These are phyloP conservation scores for Fusarium succisae DNA, from an alignment of 2,329 filamentous ascomycete genomes.

Conservation along the genomic window DNA sequence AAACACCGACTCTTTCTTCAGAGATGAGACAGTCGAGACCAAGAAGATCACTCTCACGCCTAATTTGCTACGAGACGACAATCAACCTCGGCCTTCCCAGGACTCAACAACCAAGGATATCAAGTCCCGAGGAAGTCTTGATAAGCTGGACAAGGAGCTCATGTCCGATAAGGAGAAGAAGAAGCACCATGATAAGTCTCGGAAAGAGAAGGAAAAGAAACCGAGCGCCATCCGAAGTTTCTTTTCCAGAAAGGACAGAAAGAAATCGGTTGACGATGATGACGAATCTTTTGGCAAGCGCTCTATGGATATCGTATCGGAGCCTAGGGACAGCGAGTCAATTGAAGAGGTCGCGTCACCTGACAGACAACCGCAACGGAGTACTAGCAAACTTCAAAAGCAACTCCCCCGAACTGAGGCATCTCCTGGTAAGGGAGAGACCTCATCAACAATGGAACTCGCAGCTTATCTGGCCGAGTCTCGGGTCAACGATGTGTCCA, in stretches of 20 bases:
- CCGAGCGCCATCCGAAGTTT: slow-evolving; percentile 66
- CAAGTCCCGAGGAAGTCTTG: slow-evolving; percentile 73
- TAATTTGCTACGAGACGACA: slow-evolving; percentile 87
- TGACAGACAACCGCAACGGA: slow-evolving; percentile 63
- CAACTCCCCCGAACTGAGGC: slow-evolving; percentile 62
- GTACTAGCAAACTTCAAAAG: slow-evolving; percentile 77
- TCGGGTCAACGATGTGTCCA: slow-evolving; percentile 62
- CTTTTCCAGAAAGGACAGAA: slow-evolving; percentile 71
- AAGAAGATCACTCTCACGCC: slow-evolving; percentile 98
- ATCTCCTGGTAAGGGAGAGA: slow-evolving; percentile 55
- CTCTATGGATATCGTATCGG: slow-evolving; percentile 64
- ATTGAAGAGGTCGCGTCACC: slow-evolving; percentile 56
- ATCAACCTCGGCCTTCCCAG: slow-evolving; percentile 62
- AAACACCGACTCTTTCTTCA: slow-evolving; percentile 97
- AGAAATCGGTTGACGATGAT: slow-evolving; percentile 64
- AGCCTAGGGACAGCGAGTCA: slow-evolving; percentile 55
- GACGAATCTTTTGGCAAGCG: slow-evolving; percentile 70
- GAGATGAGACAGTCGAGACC: slow-evolving; percentile 92
- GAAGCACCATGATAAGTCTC: slow-evolving; percentile 76
- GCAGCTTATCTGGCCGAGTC: slow-evolving; percentile 55
- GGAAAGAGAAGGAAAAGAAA: slow-evolving; percentile 76
- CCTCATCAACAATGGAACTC: slow-evolving; percentile 52
- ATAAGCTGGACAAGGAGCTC: slow-evolving; percentile 68
- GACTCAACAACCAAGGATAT: slow-evolving; percentile 58
- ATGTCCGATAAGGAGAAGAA: slow-evolving; percentile 78